These are phyloP conservation scores for Schizothecium vesticola DNA, from an alignment of 495 filamentous ascomycete species.

Conservation along the genomic window DNA sequence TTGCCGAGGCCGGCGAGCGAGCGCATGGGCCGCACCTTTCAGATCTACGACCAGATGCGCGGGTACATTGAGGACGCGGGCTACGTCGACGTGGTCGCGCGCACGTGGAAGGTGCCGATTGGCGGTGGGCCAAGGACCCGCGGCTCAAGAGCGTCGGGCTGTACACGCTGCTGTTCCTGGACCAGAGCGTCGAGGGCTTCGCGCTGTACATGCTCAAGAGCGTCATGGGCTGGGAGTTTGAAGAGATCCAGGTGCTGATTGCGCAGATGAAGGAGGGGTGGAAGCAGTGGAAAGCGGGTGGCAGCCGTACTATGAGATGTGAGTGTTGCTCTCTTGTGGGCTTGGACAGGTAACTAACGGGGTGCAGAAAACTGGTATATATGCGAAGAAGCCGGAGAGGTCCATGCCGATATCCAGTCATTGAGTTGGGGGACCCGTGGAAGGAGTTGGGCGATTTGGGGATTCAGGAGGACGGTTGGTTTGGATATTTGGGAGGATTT, in stretches of 20 bases:
- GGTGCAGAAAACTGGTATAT: neutral
- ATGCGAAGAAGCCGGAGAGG: neutral
- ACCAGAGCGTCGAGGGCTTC: conserved; percentile 12
- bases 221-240: conserved; percentile 11
- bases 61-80: conserved; percentile 2
- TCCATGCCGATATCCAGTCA: neutral
- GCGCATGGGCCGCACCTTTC: conserved; percentile 10
- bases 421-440: neutral
- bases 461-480: neutral
- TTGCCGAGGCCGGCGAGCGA: conserved; percentile 9
- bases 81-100: conserved; percentile 1
- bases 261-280: conserved; percentile 1
- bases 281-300: conserved; percentile 4
- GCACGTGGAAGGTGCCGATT: conserved; percentile 13
- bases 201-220: conserved; percentile 11
- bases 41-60: neutral
- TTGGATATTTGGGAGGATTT: neutral
- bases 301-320: conserved; percentile 7
- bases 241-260: conserved; percentile 8
- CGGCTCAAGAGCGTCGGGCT: conserved; percentile 9
- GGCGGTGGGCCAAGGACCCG: conserved; percentile 17
- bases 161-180: conserved; percentile 2
- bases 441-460: neutral
- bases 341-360: too few relatives aligned
- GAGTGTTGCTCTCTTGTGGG: neutral